Evolutionary conservation across 139 green algal genomes (phyloP).

Genomic region (Haematococcus lacustris): DNA sequence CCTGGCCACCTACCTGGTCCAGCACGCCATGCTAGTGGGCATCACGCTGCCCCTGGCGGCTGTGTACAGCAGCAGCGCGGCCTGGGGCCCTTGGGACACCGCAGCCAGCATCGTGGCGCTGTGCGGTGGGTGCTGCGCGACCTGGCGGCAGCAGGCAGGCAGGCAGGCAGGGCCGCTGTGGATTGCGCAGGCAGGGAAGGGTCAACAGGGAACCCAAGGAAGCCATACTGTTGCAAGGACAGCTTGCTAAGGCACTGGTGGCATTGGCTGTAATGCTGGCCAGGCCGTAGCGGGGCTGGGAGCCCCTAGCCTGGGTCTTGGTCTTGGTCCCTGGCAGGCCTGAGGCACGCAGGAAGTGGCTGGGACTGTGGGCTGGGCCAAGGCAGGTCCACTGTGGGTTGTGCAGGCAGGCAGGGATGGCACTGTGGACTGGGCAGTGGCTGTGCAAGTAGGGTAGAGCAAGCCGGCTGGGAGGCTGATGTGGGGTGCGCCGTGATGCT

Average conservation of each 20-base stretch:
- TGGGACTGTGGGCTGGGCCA: too few relatives aligned
- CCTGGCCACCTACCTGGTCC: constrained; percentile 35
- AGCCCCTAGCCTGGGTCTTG: too few relatives aligned
- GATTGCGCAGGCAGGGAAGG: background rate
- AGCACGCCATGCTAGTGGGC: constrained; percentile 43
- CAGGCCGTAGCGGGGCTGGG: too few relatives aligned
- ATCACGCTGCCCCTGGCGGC: constrained; percentile 37
- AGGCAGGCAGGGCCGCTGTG: background rate
- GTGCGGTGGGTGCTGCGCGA: background rate
- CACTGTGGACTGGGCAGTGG: too few relatives aligned
- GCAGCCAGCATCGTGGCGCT: background rate
- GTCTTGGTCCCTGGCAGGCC: too few relatives aligned
- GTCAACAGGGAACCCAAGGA: background rate
- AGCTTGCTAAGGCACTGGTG: background rate
- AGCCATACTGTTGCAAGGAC: background rate
- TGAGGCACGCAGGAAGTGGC: too few relatives aligned
- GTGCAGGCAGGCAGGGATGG: too few relatives aligned
- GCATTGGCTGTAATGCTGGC: background rate
- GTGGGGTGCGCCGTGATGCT: too few relatives aligned
- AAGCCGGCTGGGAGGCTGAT: too few relatives aligned
- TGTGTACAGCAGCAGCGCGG: constrained; percentile 14
- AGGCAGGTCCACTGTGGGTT: too few relatives aligned
- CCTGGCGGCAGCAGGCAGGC: background rate
- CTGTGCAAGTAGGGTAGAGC: too few relatives aligned
- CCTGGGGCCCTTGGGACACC: constrained; percentile 24